A percentile compares a stretch with the other conserved stretches of the same genome.
phyloP scores from a whole-genome alignment of 2,329 filamentous ascomycete species.

The Apiospora arundinis region DNA sequence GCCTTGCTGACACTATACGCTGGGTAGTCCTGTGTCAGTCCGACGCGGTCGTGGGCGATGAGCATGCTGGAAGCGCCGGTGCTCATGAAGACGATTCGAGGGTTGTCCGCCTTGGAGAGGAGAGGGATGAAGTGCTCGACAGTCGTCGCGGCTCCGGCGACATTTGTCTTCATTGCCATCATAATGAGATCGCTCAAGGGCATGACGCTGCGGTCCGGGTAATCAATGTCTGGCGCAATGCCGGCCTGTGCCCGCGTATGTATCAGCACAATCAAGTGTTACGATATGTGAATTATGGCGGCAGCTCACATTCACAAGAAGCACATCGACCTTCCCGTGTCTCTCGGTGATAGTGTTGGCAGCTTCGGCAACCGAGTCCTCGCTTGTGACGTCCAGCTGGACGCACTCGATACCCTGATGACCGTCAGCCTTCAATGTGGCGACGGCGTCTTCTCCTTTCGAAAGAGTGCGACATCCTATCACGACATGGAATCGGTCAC shows the following conservation, averaged over 20 bases:
- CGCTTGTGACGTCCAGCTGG: constrained; percentile 15
- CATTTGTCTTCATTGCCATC: neutral
- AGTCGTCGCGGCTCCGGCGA: neutral
- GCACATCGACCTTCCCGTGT: constrained; percentile 11
- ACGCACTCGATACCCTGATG: neutral
- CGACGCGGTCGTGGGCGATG: neutral
- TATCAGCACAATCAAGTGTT: neutral
- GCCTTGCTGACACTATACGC: constrained; percentile 13
- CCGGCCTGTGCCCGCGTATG: neutral
- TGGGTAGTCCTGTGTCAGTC: neutral
- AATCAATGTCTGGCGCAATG: constrained; percentile 13
- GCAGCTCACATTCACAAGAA: constrained; percentile 2
- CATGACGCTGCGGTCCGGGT: constrained; percentile 18
- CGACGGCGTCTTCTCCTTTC: constrained; percentile 11
- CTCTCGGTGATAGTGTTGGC: neutral
- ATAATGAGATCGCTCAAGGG: neutral
- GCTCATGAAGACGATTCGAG: constrained; percentile 17
- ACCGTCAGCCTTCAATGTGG: neutral
- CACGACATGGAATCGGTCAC: constrained; percentile 1
- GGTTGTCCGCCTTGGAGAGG: constrained; percentile 2
- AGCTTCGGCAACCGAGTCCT: constrained; percentile 11
- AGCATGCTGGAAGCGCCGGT: constrained; percentile 8
- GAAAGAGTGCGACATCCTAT: constrained; percentile 16
- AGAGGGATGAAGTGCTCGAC: neutral
- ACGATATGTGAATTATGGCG: neutral